Conservation (phyloP, 768 basidiomycete genomes). For the Suillus alpinus region DNA sequence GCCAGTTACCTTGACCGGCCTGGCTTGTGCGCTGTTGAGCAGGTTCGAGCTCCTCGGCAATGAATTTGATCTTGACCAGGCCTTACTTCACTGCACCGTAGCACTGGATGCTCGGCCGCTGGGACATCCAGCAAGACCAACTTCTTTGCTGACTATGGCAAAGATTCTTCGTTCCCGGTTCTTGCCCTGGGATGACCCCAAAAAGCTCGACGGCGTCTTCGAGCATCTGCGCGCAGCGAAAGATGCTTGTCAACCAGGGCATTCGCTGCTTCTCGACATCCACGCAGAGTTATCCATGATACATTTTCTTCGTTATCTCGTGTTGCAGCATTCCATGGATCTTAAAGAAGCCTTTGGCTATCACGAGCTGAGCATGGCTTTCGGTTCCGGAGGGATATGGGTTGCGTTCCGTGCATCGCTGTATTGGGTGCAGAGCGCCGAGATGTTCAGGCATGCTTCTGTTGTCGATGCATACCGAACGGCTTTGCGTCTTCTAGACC, state of each 20-base stretch:
- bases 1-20: slow-evolving; percentile 11
- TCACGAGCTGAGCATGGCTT: slow-evolving; percentile 15
- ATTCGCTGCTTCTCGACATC: slow-evolving; percentile 21
- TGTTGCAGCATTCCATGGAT: slow-evolving; percentile 16
- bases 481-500: slow-evolving; percentile 17
- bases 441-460: slow-evolving; percentile 17
- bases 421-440: slow-evolving; percentile 20
- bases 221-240: slow-evolving; percentile 24
- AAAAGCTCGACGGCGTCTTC: slow-evolving; percentile 26
- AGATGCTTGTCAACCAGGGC: slow-evolving; percentile 16
- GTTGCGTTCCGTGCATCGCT: slow-evolving; percentile 16
- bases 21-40: slow-evolving; percentile 21
- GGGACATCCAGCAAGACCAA: slow-evolving; percentile 13
- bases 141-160: slow-evolving; percentile 19
- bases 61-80: slow-evolving; percentile 28
- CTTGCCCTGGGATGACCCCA: slow-evolving; percentile 18
- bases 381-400: slow-evolving; percentile 17
- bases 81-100: slow-evolving; percentile 16
- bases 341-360: slow-evolving; percentile 22
- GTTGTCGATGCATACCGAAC: slow-evolving; percentile 15
- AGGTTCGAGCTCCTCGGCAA: slow-evolving; percentile 24
- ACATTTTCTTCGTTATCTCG: slow-evolving; percentile 24
- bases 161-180: slow-evolving; percentile 21
- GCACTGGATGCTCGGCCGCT: slow-evolving; percentile 3
- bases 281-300: slow-evolving; percentile 20